These are phyloP conservation scores for Diphasiastrum complanatum DNA, from an alignment of 83 land plant genomes.

Conservation along the genomic window DNA sequence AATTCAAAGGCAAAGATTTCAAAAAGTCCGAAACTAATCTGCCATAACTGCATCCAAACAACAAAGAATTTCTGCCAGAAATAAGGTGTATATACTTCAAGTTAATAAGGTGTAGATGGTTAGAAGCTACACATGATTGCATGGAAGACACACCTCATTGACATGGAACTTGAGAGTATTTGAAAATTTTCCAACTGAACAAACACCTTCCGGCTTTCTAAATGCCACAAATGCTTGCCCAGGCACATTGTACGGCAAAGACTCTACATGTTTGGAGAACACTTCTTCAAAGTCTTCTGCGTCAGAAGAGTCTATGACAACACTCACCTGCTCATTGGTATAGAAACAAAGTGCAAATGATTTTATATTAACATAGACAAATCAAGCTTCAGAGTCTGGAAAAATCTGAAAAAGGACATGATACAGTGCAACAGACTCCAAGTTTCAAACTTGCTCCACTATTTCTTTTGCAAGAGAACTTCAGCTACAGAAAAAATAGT, in stretches of 20 bases:
- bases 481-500: neutral
- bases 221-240: slow-evolving; percentile 95
- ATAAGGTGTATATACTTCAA: too few relatives aligned
- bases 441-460: too few relatives aligned
- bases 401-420: too few relatives aligned
- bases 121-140: too few relatives aligned
- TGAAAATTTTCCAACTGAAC: slow-evolving; percentile 69
- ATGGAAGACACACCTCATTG: slow-evolving; percentile 70
- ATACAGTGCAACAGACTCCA: too few relatives aligned
- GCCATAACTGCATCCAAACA: too few relatives aligned
- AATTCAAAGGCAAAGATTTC: too few relatives aligned
- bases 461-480: slow-evolving; percentile 4
- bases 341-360: neutral
- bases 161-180: slow-evolving; percentile 66
- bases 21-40: too few relatives aligned
- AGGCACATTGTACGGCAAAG: slow-evolving; percentile 84
- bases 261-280: slow-evolving; percentile 46
- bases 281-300: slow-evolving; percentile 79
- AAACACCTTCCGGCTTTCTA: slow-evolving; percentile 77
- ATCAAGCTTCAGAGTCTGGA: too few relatives aligned
- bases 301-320: slow-evolving; percentile 70
- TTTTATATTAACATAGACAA: neutral
- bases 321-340: slow-evolving; percentile 53
- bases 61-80: too few relatives aligned
- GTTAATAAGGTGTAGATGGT: too few relatives aligned